Evolutionary conservation across 768 basidiomycete genomes (phyloP), one percentile per base, ranked within the genome.

Genomic region (Boletus tomentosulus): DNA sequence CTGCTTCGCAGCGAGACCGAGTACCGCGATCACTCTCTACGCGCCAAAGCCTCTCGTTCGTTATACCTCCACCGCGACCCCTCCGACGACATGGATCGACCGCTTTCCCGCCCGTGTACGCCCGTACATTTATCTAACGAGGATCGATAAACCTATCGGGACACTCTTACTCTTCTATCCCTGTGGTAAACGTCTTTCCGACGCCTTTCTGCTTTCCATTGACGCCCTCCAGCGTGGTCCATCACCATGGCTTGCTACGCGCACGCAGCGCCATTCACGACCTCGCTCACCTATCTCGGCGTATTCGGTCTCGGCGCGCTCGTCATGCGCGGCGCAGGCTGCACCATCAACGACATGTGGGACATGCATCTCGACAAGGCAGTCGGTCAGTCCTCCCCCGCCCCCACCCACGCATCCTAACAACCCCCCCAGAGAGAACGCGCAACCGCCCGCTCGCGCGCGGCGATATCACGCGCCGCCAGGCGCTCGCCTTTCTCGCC

Each of bases 311-410:
- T 86, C 10, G 97, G 97, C 1, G 94, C 97, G 1, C 61, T 97
- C 42, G 79, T 98, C 48, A 99, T 99, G 97, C 85, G 97, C 19
- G 92, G 96, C 6, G 97, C 97, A 22, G 97, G 97, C 3, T 99
- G 97, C 71, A 98, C 92, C 3, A 96, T 99, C 62, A 99, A 99
- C 68, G 97, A 99, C 66, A 85, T 99, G 85, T 98, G 97, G 96
- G 97, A 99, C 71, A 80, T 78, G 58, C 84, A 91, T 56, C 81
- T 97, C 43, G 97, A 99, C 77, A 85, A 84, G 66, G 85, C 86
- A 37, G 97, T 98, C 46, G 93, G 95, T 94, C 64, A 55, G 70
- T 53, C 31, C 27, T 24, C 24, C 4, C 27, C 34, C 16, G 1
- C 6, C 31, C 19, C 19, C 41, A 39, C 31, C 27, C 30, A 4